Base-by-base conservation (phyloP, 495 filamentous ascomycete species). In the Massariosphaeria phaeospora region DNA sequence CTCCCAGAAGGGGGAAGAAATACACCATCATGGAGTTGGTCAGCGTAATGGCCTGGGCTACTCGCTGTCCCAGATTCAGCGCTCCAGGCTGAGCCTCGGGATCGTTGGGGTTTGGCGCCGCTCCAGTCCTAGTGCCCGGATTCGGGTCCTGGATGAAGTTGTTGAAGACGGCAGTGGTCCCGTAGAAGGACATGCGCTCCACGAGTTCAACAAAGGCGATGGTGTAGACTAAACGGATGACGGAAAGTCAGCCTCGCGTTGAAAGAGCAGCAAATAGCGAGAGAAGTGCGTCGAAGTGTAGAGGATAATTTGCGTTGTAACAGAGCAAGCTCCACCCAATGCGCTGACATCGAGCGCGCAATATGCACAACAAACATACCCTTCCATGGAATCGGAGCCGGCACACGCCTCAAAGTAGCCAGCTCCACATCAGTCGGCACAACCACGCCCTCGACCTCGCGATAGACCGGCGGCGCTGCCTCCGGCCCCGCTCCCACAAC, bases 1-100 rank as follows among this genome's bases (percentile, higher is more conserved):
- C 84, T 68, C 82, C 83, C 5, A 79, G 59, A 27, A 89, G 69
- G 10, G 88, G 88, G 66, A 80, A 84, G 25, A 81, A 57, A 59
- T 90, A 90, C 17, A 78, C 76, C 86, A 84, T 89, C 71, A 90
- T 89, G 18, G 74, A 67, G 65, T 86, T 88, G 74, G 89, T 86
- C 55, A 76, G 76, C 11, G 80, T 83, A 46, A 89, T 56, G 38
- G 76, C 79, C 17, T 80, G 82, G 0, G 84, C 81, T 21, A 79
- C 79, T 31, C 76, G 77, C 66, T 87, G 84, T 20, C 85, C 84
- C 69, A 85, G 72, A 29, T 70, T 76, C 23, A 89, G 69, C 17
- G 84, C 87, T 59, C 86, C 87, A 29, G 79, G 78, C 55, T 81
- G 77, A 12, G 68, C 73, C 46, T 73, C 60, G 4, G 66, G 64